Base-by-base conservation (phyloP, 2,329 filamentous ascomycete genomes). In the Graphiopsis chlorocephala region DNA sequence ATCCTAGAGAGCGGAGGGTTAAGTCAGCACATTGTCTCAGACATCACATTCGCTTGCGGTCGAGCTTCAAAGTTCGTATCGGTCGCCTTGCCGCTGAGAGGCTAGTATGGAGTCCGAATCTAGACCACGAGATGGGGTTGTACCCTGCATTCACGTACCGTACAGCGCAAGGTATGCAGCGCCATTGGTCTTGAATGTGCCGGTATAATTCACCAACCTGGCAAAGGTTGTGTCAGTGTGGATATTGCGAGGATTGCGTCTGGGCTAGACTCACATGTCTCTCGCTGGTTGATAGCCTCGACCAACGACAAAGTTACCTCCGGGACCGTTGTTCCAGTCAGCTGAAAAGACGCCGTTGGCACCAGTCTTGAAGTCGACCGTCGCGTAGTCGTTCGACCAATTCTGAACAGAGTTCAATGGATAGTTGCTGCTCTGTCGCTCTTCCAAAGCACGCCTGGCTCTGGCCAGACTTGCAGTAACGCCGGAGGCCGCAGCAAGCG, bases 121-220 rank as follows among this genome's bases (percentile, higher is more conserved):
- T n/a, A n/a, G n/a, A n/a, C n/a, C n/a, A n/a, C n/a, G n/a, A n/a
- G n/a, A n/a, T n/a, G n/a, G n/a, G n/a, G n/a, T n/a, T n/a, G n/a
- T n/a, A n/a, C n/a, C n/a, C n/a, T n/a, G n/a, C n/a, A n/a, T n/a
- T n/a, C n/a, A n/a, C n/a, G n/a, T n/a, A n/a, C n/a, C 84, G 71
- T 87, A 87, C 6, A 87, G 74, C 11, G 84, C 76, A n/a, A 88
- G 78, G 72, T 86, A 86, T 29, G 72, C 72, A 67, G 55, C 47
- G n/a, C 67, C 67, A 12, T 58, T 48, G 17, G 68, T 60, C 3
- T 64, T 60, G 65, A 66, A 67, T 23, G 66, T 38, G 15, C 66
- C 68, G 5, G 65, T 61, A 63, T 67, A 72, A 4, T 60, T 68
- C 60, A 72, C 69, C 26, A 64, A 55, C 20, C 70, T 68, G 61